Conservation (phyloP, 2,329 filamentous ascomycete genomes). For the Akanthomyces lecanii region DNA sequence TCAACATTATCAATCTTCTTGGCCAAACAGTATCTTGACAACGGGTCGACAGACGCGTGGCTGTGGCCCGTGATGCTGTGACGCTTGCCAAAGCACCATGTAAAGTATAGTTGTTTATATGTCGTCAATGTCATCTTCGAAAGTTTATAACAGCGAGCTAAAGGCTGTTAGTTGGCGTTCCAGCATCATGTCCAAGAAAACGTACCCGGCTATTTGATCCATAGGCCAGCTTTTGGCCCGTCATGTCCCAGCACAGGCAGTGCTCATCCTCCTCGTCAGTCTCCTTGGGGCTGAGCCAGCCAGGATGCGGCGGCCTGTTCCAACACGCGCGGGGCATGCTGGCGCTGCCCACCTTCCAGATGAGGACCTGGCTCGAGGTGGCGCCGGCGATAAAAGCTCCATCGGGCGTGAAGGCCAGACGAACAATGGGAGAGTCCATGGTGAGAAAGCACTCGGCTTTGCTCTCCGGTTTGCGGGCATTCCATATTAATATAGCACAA, state of each 20-base stretch:
- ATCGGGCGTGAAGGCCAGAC: constrained; percentile 59
- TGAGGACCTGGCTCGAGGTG: constrained; percentile 54
- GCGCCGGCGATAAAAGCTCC: constrained; percentile 60
- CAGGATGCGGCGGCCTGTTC: constrained; percentile 50
- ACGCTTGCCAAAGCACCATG: neutral
- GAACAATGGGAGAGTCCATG: constrained; percentile 55
- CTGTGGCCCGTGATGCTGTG: neutral
- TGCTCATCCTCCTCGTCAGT: constrained; percentile 59
- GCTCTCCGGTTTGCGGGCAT: constrained; percentile 50
- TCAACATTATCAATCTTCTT: neutral
- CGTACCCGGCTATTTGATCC: constrained; percentile 59
- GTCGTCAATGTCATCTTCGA: constrained; percentile 31
- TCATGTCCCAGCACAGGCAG: constrained; percentile 58
- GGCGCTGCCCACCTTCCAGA: constrained; percentile 61
- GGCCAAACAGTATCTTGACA: constrained; percentile 2
- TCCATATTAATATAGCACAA: constrained; percentile 60
- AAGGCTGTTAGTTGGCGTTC: neutral
- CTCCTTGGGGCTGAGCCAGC: constrained; percentile 55
- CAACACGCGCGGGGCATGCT: constrained; percentile 57
- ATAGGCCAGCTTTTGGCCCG: constrained; percentile 59
- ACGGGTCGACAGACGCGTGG: neutral
- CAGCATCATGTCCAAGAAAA: constrained; percentile 20
- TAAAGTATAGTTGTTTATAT: neutral
- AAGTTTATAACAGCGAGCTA: constrained; percentile 51
- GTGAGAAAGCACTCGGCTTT: constrained; percentile 58